Base-by-base conservation (phyloP, 768 basidiomycete genomes). In the Hemileccinum rubropunctum region DNA sequence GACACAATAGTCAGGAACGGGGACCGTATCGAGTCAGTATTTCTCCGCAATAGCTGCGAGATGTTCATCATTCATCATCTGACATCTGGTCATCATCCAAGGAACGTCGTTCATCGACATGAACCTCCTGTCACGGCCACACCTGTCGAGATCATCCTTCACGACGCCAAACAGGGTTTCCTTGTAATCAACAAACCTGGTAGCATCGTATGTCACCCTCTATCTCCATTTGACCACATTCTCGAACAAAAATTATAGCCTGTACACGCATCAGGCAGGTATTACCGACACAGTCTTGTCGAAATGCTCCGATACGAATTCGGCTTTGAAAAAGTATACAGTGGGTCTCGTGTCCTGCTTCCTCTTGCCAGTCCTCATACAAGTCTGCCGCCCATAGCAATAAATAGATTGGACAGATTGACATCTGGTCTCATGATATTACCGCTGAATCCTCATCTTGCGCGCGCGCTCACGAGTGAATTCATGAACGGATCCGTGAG, bases 101-200 rank as follows among this genome's bases (percentile, higher is more conserved):
- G 92, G 62, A 97, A 98, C 61, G 79, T 95, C 13, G 91, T 95
- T 13, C 92, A 95, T 68, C 78, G 93, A n/a, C 97, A 99, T 64
- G 97, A 99, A 69, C 97, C 97, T 6, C 93, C 97, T 3, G 86
- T 99, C 4, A 86, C 93, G 1, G 82, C 86, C 2, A 87, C 77
- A 4, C 89, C 90, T 2, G 83, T 98, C 47, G 81, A 84, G 54
- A 76, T 98, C 33, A 69, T 98, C 4, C 75, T 84, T 44, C 82
- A 86, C 50, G 92, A 98, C 64, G 75, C 74, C 13, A 82, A 90
- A 56, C 82, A 85, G 20, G 79, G 86, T 54, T 93, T 95, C 53
- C 81, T 98, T 32, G 88, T 98, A 13, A 88, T 99, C 26, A 88
- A 98, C 62, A 99, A 99, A 75, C 95, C 95, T 3, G 95, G 95